Evolutionary conservation across 768 basidiomycete species (phyloP), one percentile per base, ranked within the genome.

Genomic region (Trametes cubensis): DNA sequence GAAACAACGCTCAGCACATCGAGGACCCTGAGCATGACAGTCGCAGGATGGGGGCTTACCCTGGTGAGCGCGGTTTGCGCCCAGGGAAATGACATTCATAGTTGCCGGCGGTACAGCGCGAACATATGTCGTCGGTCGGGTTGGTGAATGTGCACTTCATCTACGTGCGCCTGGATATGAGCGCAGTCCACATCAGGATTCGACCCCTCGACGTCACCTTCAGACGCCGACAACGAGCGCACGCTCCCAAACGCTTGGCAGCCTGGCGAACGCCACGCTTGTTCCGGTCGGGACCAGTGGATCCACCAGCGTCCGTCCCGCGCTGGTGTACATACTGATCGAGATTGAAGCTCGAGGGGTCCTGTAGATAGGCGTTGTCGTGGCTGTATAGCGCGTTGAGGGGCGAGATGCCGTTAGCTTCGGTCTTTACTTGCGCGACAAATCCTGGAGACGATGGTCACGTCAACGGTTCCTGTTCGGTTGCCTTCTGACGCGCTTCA

Each of bases 1-100:
- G 52, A 10, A 11, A 11, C 34, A 11, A 34, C 34, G 34, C 10
- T n/a, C 25, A 17, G 45, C 46, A 17, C 15, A 49, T 7, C 47
- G 54, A 30, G 23, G 26, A 51, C 14, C 7, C 17, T 2, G 15
- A 21, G 6, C 62, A 11, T 58, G n/a, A 44, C 20, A 8, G 34
- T 3, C 30, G 50, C 44, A 23, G 39, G 25, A 1, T 4, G 5
- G 18, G 18, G 1, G 64, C 71, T 40, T 48, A 73, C 74, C 74
- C 74, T 4, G 74, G 74, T 4, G 74, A 72, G 55, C 74, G 69
- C 11, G 74, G 72, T 63, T 75, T 75, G 18, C 74, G 66, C 0
- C 74, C 74, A 40, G 70, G 70, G 8, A 75, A 73, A 44, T 70
- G 49, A 50, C 74, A 75, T 15, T 70, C 64, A 49, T 73, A 73